Conservation (phyloP, 208 protist species). For the Leptomonas seymouri region DNA sequence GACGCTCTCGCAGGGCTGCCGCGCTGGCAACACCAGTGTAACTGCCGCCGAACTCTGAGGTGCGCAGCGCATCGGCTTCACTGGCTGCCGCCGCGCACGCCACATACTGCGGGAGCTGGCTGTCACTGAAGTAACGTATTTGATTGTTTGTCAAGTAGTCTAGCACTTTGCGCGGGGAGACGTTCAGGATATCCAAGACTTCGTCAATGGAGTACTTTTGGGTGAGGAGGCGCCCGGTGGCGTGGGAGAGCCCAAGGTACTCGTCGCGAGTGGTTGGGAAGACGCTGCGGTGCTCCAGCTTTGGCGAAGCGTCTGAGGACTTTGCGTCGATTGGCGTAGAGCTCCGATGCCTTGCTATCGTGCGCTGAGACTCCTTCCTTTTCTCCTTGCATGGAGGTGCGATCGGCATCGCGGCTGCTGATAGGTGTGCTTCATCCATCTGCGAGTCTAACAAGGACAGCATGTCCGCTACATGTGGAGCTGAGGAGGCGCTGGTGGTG, state of each 20-base stretch:
- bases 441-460: constrained; percentile 20
- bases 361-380: background rate
- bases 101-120: constrained; percentile 60
- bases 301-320: background rate
- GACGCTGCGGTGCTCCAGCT: constrained; percentile 6
- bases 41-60: constrained; percentile 27
- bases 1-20: constrained; percentile 30
- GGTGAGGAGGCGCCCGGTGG: constrained; percentile 76
- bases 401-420: background rate
- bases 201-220: constrained; percentile 72
- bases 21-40: constrained; percentile 14
- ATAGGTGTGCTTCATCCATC: background rate
- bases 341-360: background rate
- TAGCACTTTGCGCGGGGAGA: constrained; percentile 61
- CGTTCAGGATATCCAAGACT: constrained; percentile 57
- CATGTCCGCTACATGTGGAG: constrained; percentile 8
- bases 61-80: constrained; percentile 52
- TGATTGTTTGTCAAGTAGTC: constrained; percentile 83
- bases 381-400: background rate
- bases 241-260: constrained; percentile 79
- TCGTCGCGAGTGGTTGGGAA: constrained; percentile 62
- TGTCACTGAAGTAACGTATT: constrained; percentile 54
- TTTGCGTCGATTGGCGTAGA: background rate
- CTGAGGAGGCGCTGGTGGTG: background rate
- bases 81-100: constrained; percentile 57